Evolutionary conservation across 148 eudicot species (phyloP), one percentile per base, ranked within the genome.

Genomic region (Rheum nobile): DNA sequence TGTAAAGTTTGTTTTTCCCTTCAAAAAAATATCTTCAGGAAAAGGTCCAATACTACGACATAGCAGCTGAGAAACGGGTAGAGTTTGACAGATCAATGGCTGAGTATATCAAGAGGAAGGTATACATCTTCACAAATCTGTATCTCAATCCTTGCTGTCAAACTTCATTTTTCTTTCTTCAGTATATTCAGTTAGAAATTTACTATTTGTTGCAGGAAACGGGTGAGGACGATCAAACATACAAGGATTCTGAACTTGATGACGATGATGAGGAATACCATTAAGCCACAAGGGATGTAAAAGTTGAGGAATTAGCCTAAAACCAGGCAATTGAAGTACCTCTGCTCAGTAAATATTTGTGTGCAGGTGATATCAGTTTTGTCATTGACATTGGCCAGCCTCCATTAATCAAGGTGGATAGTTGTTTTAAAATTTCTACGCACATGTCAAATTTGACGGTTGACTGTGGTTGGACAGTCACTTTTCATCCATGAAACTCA

Each of bases 41-140:
- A 55, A 89, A 92, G 74, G 97, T 91, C 76, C 83, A 91, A 42
- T 94, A 94, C 83, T 94, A 94, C 77, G 98, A 94, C 57, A 87
- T 89, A 71, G 97, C 98, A 37, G 84, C 96, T 22, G 91, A 88
- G 79, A 94, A 91, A 82, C 83, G 98, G 26, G 93, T 88, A 14
- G 90, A 82, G 74, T 94, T 91, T 78, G 97, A 94, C 69, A 84
- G 32, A 61, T 91, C 91, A 9, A 84, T 83, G 79, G 82, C 85
- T 43, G 91, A 86, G 32, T 91, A 86, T 78, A 83, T 74, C 55
- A 94, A 63, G 75, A 86, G 81, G 83, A 88, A 85, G 96, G 98
- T 89, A 77, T 63, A 71, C 0, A 32, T 21, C 3, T 71, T 14
- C 35, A 26, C 6, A 59, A 26, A 10, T 0, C 19, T 11, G 67